Conservation (phyloP, 176 grass and related monocot species). For the Thalia dealbata region DNA sequence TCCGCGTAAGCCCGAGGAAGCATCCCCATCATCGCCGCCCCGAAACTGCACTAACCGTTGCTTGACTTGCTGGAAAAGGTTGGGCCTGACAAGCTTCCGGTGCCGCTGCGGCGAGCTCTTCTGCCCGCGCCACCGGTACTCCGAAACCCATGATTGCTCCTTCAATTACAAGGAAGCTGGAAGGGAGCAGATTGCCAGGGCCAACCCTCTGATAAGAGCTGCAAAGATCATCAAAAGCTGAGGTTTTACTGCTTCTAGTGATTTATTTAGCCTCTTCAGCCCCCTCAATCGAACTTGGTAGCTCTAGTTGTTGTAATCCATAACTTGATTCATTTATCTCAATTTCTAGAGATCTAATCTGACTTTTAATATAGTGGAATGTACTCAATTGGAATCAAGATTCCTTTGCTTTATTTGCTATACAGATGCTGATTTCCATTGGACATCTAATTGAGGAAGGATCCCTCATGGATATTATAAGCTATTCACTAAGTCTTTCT, state of each 20-base stretch:
- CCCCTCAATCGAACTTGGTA: too few relatives aligned
- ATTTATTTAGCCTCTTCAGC: too few relatives aligned
- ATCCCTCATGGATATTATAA: too few relatives aligned
- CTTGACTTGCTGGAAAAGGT: constrained; percentile 26
- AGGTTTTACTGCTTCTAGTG: constrained; percentile 1
- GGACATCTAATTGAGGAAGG: too few relatives aligned
- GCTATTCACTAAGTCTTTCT: too few relatives aligned
- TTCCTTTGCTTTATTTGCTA: too few relatives aligned
- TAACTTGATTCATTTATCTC: too few relatives aligned
- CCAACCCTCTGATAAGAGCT: constrained; percentile 38
- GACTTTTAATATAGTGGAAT: too few relatives aligned
- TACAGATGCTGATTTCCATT: too few relatives aligned
- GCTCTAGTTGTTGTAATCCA: too few relatives aligned
- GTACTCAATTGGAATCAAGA: too few relatives aligned
- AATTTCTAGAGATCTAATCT: too few relatives aligned
- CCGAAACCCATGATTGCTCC: constrained; percentile 32
- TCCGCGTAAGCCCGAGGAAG: constrained; percentile 2
- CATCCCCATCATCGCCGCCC: constrained; percentile 5
- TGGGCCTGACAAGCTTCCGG: constrained; percentile 28
- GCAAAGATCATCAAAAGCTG: constrained; percentile 43
- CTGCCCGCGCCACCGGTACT: constrained; percentile 30
- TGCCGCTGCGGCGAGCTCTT: constrained; percentile 38
- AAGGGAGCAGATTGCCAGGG: constrained; percentile 36
- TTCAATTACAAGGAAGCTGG: constrained; percentile 38
- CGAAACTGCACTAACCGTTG: constrained; percentile 15